Evolutionary conservation across 2,329 filamentous ascomycete species (phyloP), one percentile per base, ranked within the genome.

Genomic region (Ophiosphaerella narmari): DNA sequence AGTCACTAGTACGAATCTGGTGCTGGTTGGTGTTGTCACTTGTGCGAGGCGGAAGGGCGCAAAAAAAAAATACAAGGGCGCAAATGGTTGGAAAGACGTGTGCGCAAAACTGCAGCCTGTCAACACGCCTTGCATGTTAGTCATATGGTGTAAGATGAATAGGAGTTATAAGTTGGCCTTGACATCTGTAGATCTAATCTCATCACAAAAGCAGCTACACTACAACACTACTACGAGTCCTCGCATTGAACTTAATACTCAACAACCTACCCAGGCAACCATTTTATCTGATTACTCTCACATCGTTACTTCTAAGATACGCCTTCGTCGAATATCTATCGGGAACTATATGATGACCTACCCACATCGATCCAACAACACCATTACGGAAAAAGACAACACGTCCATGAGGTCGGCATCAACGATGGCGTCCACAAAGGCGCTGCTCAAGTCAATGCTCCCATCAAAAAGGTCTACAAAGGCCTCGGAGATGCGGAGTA

Each of bases 381-480:
- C 36, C 5, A 33, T 12, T 12, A 7, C 33, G 18, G 45, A 59
- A 13, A 57, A 49, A 11, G 58, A 62, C 31, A 31, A 46, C 13
- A 39, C 51, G 37, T 70, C 66, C 1, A 56, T 54, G 4, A 56
- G 21, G 21, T 65, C 64, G 7, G 59, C 52, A 43, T 68, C 66
- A 14, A 66, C 66, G 16, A 59, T 60, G 21, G 39, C 59, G 11
- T 41, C 39, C 8, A 41, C 39, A 4, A 26, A 18, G 5, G 39
- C 39, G 4, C 21, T 41, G 39, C 51, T 71, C 14, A 55, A 60
- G 33, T 62, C 57, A 1, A 48, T 66, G 13, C 54, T 63, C 7
- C 53, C 53, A n/a, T 59, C 53, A 7, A 60, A 46, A 34, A 43
- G 36, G 39, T 32, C 42, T 4, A 52, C 51, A 9, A 40, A 40